Evolutionary conservation across 2,329 filamentous ascomycete species (phyloP).

Genomic region (Tolypocladium nubicola): DNA sequence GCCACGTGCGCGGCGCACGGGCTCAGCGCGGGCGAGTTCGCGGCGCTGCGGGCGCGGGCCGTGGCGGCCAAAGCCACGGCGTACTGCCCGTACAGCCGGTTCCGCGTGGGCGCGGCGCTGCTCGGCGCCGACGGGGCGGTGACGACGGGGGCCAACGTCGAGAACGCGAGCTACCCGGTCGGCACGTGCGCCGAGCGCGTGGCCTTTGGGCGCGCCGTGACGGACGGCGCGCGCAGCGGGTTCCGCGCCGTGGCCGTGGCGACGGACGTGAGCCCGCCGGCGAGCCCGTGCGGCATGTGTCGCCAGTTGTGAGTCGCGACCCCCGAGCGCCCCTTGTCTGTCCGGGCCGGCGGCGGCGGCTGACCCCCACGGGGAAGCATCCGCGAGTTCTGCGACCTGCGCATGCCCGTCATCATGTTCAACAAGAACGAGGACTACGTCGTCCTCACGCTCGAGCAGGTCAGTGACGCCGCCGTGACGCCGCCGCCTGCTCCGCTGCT

Average conservation of each 20-base stretch:
- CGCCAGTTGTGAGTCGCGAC: conserved; percentile 63
- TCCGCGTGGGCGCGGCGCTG: conserved; percentile 78
- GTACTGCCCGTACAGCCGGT: conserved; percentile 89
- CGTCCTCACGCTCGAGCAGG: conserved; percentile 60
- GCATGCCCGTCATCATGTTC: conserved; percentile 82
- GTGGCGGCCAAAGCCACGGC: conserved; percentile 64
- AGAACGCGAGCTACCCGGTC: conserved; percentile 88
- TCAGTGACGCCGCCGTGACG: conserved; percentile 20
- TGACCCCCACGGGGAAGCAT: conserved; percentile 38
- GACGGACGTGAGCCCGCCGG: conserved; percentile 62
- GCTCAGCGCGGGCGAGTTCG: conserved; percentile 55
- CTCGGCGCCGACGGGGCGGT: conserved; percentile 40
- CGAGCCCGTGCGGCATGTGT: conserved; percentile 90
- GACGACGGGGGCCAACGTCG: conserved; percentile 67
- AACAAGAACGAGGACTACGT: conserved; percentile 66
- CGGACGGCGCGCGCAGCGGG: conserved; percentile 34
- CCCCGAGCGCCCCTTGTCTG: not conserved
- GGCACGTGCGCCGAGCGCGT: conserved; percentile 93
- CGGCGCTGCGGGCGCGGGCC: conserved; percentile 49
- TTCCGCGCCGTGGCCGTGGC: conserved; percentile 79
- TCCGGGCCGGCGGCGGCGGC: conserved; percentile 1
- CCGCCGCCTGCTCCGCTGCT: not conserved
- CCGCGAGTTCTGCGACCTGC: conserved; percentile 61
- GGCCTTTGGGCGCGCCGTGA: conserved; percentile 73
- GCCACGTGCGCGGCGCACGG: conserved; percentile 21